Percentiles rank a stretch among this genome's conserved stretches.
Evolutionary conservation across 164 flowering plant species (phyloP).

Genomic region (Piper betle): DNA sequence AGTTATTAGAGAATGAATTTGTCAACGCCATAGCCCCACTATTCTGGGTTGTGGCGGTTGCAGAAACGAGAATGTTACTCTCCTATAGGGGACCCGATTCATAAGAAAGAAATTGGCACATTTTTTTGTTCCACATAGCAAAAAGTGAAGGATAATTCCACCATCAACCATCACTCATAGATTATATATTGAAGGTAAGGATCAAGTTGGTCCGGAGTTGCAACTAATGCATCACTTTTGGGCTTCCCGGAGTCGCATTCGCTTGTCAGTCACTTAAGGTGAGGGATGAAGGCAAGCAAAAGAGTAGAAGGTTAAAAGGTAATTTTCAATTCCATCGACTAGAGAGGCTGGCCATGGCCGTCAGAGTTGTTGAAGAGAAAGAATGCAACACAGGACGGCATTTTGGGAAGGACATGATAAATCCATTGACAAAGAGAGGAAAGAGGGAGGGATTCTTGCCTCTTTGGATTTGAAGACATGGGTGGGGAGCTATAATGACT

Average conservation of each 20-base stretch:
- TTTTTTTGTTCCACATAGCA: no score
- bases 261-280: not conserved
- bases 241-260: not conserved
- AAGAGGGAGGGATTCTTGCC: not conserved
- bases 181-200: not conserved
- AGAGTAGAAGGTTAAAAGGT: no score
- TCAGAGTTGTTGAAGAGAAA: not conserved
- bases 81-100: no score
- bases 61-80: no score
- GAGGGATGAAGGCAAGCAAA: no score
- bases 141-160: no score
- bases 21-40: not conserved
- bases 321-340: no score
- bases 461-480: not conserved
- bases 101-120: no score
- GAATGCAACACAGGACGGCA: not conserved
- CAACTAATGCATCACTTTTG: no score
- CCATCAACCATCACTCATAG: no score
- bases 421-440: not conserved
- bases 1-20: not conserved
- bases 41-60: not conserved
- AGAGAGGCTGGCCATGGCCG: no score
- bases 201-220: not conserved
- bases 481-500: constrained; percentile 4
- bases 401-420: not conserved